Evolutionary conservation across 306 rosid genomes (phyloP), one percentile per base, ranked within the genome.

Genomic region (Ziziphus jujuba): DNA sequence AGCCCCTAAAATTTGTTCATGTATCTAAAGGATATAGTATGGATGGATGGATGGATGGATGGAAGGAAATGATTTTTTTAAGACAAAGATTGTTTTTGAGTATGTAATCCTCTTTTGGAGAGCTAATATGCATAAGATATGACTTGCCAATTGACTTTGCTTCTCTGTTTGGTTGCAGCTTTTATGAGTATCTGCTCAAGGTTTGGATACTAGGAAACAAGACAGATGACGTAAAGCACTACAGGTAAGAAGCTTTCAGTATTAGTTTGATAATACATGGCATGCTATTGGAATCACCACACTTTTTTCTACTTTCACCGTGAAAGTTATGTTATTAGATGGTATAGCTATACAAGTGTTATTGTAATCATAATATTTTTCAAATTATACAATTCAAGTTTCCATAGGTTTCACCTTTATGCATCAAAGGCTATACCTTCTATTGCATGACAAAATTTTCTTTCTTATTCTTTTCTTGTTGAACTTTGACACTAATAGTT

Each of bases 171-270:
- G 50, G 63, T 44, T 71, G 75, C 77, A 86, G 91, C 70, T 86
- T 86, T 59, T 86, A 86, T 24, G 88, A 86, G 67, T 86, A 86
- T 76, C 74, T 86, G 59, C 91, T 86, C 73, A 80, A 86, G 84
- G 91, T 82, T 52, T 86, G 88, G 91, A 76, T 83, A 73, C 88
- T 72, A 64, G 91, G 91, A 66, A 86, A 86, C 77, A 83, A 76
- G 65, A 86, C 91, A 40, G 91, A 83, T 78, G 76, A 14, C 1
- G 88, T 83, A 34, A 54, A 67, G 33, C 65, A 51, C 74, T 86
- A 86, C 71, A 79, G 86, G 88, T 86, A 69, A 71, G 74, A 67
- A 78, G 55, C 79, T 73, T 61, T 45, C 24, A 19, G 57, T 48
- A 17, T 44, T 49, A 10, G 52, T 50, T 8, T 10, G 33, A 28